Conservation (phyloP, 2,329 filamentous ascomycete genomes). For the Allantophomopsis lycopodina region DNA sequence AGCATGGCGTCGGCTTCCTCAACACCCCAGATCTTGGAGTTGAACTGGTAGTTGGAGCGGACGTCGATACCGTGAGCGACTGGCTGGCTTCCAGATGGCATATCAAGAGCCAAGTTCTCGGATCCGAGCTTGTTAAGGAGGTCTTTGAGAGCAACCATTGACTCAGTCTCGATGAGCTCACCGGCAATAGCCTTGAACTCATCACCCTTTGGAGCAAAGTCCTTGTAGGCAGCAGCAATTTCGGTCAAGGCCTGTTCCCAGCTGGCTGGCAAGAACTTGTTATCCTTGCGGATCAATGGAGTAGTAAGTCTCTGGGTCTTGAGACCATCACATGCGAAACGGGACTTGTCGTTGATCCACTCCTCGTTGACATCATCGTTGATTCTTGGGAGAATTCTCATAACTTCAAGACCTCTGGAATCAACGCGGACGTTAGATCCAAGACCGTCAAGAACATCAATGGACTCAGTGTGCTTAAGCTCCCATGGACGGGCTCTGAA, state of each 20-base stretch:
- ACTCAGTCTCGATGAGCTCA: slow-evolving; percentile 82
- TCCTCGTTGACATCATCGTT: slow-evolving; percentile 99
- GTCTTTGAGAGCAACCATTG: slow-evolving; percentile 92
- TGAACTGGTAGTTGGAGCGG: slow-evolving; percentile 91
- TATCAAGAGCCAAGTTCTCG: slow-evolving; percentile 89
- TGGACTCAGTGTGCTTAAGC: slow-evolving; percentile 86
- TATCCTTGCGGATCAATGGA: slow-evolving; percentile 74
- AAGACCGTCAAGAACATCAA: slow-evolving; percentile 85
- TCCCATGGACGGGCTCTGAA: slow-evolving; percentile 97
- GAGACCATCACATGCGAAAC: slow-evolving; percentile 91
- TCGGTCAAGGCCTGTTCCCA: slow-evolving; percentile 94
- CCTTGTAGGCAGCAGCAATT: slow-evolving; percentile 67
- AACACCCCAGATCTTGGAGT: slow-evolving; percentile 85
- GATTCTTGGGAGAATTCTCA: slow-evolving; percentile 82
- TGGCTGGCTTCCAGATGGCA: slow-evolving; percentile 69
- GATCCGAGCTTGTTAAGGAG: slow-evolving; percentile 92
- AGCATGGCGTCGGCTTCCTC: slow-evolving; percentile 90
- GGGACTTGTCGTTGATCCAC: slow-evolving; percentile 98
- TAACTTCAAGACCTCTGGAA: slow-evolving; percentile 85
- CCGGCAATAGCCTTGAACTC: slow-evolving; percentile 95
- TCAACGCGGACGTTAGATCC: slow-evolving; percentile 94
- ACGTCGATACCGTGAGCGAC: slow-evolving; percentile 88
- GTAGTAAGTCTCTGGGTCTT: slow-evolving; percentile 94
- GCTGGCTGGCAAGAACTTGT: slow-evolving; percentile 81
- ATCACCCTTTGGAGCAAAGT: slow-evolving; percentile 70